Evolutionary conservation across 2,329 filamentous ascomycete species (phyloP), one percentile per base, ranked within the genome.

Genomic region (Fusarium veterinarium): DNA sequence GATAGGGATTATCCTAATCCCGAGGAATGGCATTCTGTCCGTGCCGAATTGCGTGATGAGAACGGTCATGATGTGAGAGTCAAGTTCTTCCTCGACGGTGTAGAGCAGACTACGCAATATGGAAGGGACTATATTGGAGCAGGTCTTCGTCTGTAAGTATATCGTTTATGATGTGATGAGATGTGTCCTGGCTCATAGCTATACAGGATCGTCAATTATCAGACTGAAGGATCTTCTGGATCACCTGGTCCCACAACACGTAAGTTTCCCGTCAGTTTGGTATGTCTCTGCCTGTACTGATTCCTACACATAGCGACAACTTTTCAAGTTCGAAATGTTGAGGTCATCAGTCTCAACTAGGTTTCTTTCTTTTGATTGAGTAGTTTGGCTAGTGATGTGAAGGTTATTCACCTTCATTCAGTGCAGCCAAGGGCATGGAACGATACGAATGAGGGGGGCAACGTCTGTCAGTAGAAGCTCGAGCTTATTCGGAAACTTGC

Each of bases 1-100:
- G 67, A 73, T 25, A 38, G 68, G 5, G 55, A 71, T 52, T 73
- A 74, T 28, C 71, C 62, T 0, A 48, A 71, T 17, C 71, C 71
- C 13, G 35, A 23, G 23, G 33, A 68, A 38, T 73, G 71, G 71
- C 71, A 73, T 23, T 71, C 67, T 37, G 71, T 73, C 12, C 51
- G 71, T 35, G 71, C 71, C 35, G 71, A 73, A 20, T 20, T 73
- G 62, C 63, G 71, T 4, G 71, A 73, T 31, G 71, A 73, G 49
- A 73, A 73, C 28, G 71, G 71, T 0, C 49, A 33, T 17, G 67
- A 74, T 41, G 71, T 73, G 14, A 59, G 71, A 19, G 61, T 73
- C n/a, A 73, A 74, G 35, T 73, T 73, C n/a, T 73, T 73, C 20
- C 62, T 74, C 5, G 71, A 73, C 5, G 69, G 59, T 8, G 33